Percentiles rank a stretch among this genome's conserved stretches.
phyloP scores from a whole-genome alignment of 352 stramenopile species.

The Albugo laibachii region DNA sequence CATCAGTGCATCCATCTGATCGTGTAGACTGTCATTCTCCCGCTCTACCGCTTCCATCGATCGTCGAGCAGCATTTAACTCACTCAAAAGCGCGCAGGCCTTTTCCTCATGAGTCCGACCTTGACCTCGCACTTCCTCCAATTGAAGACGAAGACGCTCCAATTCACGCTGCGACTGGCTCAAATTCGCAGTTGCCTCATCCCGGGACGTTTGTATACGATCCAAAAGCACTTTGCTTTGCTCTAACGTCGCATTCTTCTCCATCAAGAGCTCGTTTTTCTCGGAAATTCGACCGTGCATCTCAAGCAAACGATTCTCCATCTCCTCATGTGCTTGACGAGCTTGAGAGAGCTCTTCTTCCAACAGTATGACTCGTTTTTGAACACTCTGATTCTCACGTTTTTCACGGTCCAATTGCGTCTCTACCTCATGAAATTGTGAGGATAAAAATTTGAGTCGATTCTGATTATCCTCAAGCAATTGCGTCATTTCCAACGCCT shows the following conservation, averaged over 20 bases:
- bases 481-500: background rate
- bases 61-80: constrained; percentile 46
- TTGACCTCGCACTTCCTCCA: constrained; percentile 9
- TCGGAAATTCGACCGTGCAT: constrained; percentile 31
- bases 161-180: constrained; percentile 13
- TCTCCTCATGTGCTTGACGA: constrained; percentile 27
- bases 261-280: background rate
- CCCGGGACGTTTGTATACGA: constrained; percentile 65
- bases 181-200: constrained; percentile 55
- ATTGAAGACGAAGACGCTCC: background rate
- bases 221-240: constrained; percentile 58
- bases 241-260: background rate
- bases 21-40: constrained; percentile 50
- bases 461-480: constrained; percentile 23
- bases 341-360: constrained; percentile 44
- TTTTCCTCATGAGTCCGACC: no score
- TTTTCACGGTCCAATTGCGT: constrained; percentile 51
- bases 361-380: constrained; percentile 30
- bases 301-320: constrained; percentile 34
- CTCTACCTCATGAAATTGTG: constrained; percentile 27
- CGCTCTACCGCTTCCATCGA: constrained; percentile 37
- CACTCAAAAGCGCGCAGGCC: background rate
- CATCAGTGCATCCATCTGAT: constrained; percentile 47
- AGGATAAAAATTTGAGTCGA: constrained; percentile 31
- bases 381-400: constrained; percentile 21